Evolutionary conservation across 495 filamentous ascomycete genomes (phyloP).

Genomic region (Penicillium lagena): DNA sequence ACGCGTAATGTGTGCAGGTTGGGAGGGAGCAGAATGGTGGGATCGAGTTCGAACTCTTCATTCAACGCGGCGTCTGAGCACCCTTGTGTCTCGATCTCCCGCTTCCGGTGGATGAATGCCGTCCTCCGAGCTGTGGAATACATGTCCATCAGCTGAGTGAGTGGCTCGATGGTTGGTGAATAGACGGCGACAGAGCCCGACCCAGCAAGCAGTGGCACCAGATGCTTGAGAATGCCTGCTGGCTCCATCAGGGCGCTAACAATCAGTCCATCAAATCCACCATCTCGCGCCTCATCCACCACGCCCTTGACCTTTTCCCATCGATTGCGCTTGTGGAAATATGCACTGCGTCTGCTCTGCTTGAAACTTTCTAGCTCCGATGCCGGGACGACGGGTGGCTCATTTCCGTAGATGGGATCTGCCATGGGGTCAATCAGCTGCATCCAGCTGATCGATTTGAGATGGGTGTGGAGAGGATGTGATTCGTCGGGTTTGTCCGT

Average conservation of each 20-base stretch:
- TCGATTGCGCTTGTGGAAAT: constrained; percentile 81
- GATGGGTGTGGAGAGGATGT: constrained; percentile 76
- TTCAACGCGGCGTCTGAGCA: constrained; percentile 31
- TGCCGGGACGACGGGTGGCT: constrained; percentile 46
- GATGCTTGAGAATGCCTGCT: constrained; percentile 61
- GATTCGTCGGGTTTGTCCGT: constrained; percentile 53
- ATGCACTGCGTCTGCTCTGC: constrained; percentile 66
- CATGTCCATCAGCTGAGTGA: constrained; percentile 66
- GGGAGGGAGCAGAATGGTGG: constrained; percentile 71
- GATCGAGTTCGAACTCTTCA: constrained; percentile 75
- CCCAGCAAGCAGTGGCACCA: constrained; percentile 73
- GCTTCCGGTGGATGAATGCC: constrained; percentile 54
- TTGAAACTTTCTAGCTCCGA: constrained; percentile 60
- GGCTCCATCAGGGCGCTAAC: constrained; percentile 77
- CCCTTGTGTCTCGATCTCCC: constrained; percentile 24
- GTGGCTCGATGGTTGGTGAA: constrained; percentile 67
- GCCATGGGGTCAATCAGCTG: constrained; percentile 70
- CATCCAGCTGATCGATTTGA: constrained; percentile 82
- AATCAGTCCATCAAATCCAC: constrained; percentile 77
- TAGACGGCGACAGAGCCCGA: constrained; percentile 83
- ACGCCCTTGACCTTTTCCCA: constrained; percentile 61
- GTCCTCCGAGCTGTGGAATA: constrained; percentile 71
- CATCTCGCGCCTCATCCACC: constrained; percentile 65
- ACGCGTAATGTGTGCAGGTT: constrained; percentile 71
- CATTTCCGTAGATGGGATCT: constrained; percentile 62